phyloP scores from a whole-genome alignment of 2,329 filamentous ascomycete species.

The Hymenoscyphus repandus region DNA sequence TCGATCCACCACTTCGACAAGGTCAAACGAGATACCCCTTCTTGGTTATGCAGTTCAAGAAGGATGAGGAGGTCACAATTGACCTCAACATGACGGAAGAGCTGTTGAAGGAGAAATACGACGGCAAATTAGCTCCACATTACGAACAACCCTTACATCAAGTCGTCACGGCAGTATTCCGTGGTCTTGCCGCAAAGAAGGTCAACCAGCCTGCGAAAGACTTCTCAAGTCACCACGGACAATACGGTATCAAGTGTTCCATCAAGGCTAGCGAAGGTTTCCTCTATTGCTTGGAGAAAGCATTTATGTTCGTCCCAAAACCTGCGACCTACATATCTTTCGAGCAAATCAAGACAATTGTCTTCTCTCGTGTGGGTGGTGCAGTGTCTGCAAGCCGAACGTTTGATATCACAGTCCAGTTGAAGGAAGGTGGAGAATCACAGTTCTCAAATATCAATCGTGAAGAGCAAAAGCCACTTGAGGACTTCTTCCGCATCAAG shows the following conservation, averaged over 20 bases:
- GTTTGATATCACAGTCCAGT: conserved; percentile 90
- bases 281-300: conserved; percentile 94
- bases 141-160: conserved; percentile 93
- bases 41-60: conserved; percentile 98
- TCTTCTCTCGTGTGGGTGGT: conserved; percentile 91
- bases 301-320: conserved; percentile 98
- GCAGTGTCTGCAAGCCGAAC: conserved; percentile 91
- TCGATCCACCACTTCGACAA: conserved; percentile 92
- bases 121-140: conserved; percentile 79
- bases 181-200: conserved; percentile 90
- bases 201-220: conserved; percentile 90
- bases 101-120: conserved; percentile 77
- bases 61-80: conserved; percentile 93
- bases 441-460: conserved; percentile 99
- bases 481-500: conserved; percentile 96
- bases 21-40: conserved; percentile 98
- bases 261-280: conserved; percentile 99
- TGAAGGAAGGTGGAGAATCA: conserved; percentile 84
- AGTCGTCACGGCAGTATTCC: conserved; percentile 93
- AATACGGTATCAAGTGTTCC: conserved; percentile 97
- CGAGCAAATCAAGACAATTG: conserved; percentile 86
- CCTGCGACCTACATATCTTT: conserved; percentile 95
- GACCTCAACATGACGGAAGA: conserved; percentile 96
- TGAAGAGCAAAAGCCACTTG: conserved; percentile 94
- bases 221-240: conserved; percentile 87